phyloP scores from a whole-genome alignment of 768 basidiomycete species.

The Rhizopogon salebrosus region DNA sequence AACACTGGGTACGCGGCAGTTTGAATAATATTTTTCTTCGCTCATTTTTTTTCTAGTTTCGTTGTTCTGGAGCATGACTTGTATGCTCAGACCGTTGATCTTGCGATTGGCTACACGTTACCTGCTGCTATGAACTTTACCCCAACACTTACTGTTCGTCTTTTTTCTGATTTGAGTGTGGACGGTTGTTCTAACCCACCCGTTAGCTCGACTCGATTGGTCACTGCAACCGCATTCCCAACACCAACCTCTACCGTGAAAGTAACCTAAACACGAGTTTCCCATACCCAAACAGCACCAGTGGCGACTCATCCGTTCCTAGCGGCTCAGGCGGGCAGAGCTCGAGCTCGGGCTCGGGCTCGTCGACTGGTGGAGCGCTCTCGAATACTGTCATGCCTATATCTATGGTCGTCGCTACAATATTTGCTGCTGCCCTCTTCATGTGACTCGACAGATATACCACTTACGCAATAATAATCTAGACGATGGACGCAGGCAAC shows the following conservation, averaged over 20 bases:
- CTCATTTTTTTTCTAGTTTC: constrained; percentile 45
- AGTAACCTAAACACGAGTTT: constrained; percentile 68
- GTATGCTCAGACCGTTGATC: constrained; percentile 78
- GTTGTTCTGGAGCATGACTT: constrained; percentile 89
- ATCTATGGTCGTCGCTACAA: constrained; percentile 5
- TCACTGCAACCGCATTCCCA: constrained; percentile 60
- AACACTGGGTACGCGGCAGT: constrained; percentile 46
- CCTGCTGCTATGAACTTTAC: constrained; percentile 64
- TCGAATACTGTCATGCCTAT: constrained; percentile 12
- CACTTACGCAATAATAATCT: constrained; percentile 18
- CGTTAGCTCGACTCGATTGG: constrained; percentile 69
- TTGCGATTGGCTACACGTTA: constrained; percentile 85
- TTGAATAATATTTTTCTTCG: neutral
- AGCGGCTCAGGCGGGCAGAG: constrained; percentile 4
- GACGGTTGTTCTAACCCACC: neutral
- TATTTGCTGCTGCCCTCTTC: constrained; percentile 13
- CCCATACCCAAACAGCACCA: constrained; percentile 42
- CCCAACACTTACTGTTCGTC: constrained; percentile 58
- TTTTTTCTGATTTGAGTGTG: neutral
- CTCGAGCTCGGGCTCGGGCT: neutral
- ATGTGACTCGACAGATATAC: constrained; percentile 12
- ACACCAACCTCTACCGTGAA: constrained; percentile 77
- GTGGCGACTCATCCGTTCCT: constrained; percentile 9
- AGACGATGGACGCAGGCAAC: constrained; percentile 8
- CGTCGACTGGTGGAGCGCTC: constrained; percentile 6